These are phyloP conservation scores for Gossypium lobatum DNA, from an alignment of 441 rosid genomes.

Conservation along the genomic window DNA sequence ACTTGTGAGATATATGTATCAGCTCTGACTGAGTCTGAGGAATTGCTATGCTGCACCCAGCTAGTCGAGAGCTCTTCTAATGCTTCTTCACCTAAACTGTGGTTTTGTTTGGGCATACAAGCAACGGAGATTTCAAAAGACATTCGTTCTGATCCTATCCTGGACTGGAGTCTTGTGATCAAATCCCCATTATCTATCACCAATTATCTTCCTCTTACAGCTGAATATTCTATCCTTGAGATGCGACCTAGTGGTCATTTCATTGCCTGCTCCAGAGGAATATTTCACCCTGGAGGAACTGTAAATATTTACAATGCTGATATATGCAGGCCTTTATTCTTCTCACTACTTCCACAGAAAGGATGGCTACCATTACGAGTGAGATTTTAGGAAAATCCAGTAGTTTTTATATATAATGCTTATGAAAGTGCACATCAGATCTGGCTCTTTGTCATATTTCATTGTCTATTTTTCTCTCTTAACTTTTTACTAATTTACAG, in stretches of 20 bases:
- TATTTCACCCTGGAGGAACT: conserved; percentile 60
- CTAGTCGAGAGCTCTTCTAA: conserved; percentile 57
- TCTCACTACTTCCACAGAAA: conserved; percentile 79
- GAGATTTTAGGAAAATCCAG: conserved; percentile 25
- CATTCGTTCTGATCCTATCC: conserved; percentile 68
- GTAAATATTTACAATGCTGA: conserved; percentile 78
- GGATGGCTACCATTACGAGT: conserved; percentile 90
- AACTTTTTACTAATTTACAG: conserved; percentile 31
- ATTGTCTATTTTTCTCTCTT: conserved; percentile 16
- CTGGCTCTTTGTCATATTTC: conserved; percentile 11
- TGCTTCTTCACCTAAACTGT: conserved; percentile 42
- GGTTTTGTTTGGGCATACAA: conserved; percentile 84
- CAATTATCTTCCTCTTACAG: conserved; percentile 82
- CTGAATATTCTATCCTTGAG: conserved; percentile 81
- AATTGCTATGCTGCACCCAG: conserved; percentile 64
- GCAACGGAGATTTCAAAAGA: conserved; percentile 84
- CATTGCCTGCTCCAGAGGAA: conserved; percentile 59
- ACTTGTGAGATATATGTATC: conserved; percentile 67
- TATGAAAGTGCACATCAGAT: not conserved
- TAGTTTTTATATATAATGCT: conserved; percentile 7
- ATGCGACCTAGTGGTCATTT: conserved; percentile 63
- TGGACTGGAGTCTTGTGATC: conserved; percentile 86
- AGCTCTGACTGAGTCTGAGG: conserved; percentile 60
- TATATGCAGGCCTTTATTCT: conserved; percentile 62
- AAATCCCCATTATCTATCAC: conserved; percentile 79